Evolutionary conservation across 2,329 filamentous ascomycete genomes (phyloP).

Genomic region (Lasiodiplodia theobromae): DNA sequence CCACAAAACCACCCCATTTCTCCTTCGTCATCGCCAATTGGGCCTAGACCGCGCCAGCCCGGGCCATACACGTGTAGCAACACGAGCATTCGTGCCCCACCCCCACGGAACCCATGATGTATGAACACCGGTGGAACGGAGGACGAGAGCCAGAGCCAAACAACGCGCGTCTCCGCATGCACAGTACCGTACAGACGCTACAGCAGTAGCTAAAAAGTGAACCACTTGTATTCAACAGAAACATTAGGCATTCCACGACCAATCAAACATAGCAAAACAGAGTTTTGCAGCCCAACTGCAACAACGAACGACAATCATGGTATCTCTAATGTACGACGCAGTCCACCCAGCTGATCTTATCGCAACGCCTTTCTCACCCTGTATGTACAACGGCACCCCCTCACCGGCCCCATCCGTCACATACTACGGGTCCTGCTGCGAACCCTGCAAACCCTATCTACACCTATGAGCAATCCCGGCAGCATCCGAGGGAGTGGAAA

Average conservation of each 20-base stretch:
- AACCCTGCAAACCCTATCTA: slow-evolving; percentile 7
- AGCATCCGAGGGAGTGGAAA: not conserved
- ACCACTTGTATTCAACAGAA: not conserved
- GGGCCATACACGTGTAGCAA: not conserved
- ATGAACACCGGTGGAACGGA: not conserved
- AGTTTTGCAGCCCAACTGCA: not conserved
- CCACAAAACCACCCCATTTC: not conserved
- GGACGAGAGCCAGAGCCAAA: not conserved
- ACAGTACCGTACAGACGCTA: not conserved
- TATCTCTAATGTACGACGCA: slow-evolving; percentile 1
- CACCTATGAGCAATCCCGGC: not conserved
- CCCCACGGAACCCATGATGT: not conserved
- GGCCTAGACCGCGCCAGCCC: not conserved
- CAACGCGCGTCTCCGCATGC: not conserved
- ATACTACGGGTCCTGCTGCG: not conserved
- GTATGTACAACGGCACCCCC: not conserved
- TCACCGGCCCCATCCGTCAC: not conserved
- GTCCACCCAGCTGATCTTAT: not conserved
- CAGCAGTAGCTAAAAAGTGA: too few species aligned
- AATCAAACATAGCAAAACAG: too few species aligned
- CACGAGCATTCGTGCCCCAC: not conserved
- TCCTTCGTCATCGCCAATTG: not conserved
- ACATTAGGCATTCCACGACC: too few species aligned
- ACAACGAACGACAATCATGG: not conserved
- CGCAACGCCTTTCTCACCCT: not conserved